Conservation (phyloP, 2,329 filamentous ascomycete genomes). For the Apiospora malaysiana region DNA sequence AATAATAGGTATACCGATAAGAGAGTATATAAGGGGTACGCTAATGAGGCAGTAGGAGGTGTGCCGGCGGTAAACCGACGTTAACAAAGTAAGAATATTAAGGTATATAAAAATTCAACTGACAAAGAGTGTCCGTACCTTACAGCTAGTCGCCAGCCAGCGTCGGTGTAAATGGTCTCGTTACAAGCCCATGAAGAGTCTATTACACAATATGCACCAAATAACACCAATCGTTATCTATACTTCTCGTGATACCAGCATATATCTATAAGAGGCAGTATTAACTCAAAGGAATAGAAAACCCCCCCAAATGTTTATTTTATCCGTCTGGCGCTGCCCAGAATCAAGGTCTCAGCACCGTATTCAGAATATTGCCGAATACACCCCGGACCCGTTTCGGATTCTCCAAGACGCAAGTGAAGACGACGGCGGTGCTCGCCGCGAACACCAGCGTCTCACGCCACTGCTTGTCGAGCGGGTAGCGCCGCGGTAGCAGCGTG, state of each 20-base stretch:
- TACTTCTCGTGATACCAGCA: neutral
- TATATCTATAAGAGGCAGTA: neutral
- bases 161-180: no score
- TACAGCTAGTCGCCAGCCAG: no score
- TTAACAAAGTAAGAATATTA: no score
- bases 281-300: neutral
- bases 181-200: neutral
- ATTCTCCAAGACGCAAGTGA: slow-evolving; percentile 70
- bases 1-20: no score
- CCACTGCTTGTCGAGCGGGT: slow-evolving; percentile 67
- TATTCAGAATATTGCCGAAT: slow-evolving; percentile 64
- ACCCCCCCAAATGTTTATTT: neutral
- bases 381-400: slow-evolving; percentile 69
- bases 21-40: no score
- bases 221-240: neutral
- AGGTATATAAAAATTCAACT: no score
- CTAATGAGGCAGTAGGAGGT: no score
- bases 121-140: no score
- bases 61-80: no score
- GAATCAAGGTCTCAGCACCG: slow-evolving; percentile 48
- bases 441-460: slow-evolving; percentile 71
- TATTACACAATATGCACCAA: neutral
- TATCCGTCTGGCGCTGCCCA: neutral
- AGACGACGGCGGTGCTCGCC: slow-evolving; percentile 70
- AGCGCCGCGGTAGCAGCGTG: slow-evolving; percentile 74